Base-by-base conservation (phyloP, 805 yeast genomes). In the Wickerhamiella sorbophila region DNA sequence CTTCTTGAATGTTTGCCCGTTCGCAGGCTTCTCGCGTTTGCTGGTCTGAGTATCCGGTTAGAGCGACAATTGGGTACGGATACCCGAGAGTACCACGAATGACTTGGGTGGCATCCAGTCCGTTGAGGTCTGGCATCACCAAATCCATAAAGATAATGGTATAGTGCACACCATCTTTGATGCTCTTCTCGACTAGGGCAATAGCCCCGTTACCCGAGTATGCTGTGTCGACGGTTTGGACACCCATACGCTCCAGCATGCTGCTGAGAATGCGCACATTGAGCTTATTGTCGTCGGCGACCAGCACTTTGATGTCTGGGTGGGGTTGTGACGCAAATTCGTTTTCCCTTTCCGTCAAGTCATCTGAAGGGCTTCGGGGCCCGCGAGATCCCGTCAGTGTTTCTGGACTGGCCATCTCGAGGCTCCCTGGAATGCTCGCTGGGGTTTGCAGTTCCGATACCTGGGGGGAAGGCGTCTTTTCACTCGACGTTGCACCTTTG, bases 11-110 rank as follows among this genome's bases (percentile, higher is more conserved):
- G 3, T 95, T 95, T 16, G 79, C 75, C 20, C 74, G 79, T 47
- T 77, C 56, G 60, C 95, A 87, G 45, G 72, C 85, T 49, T 73
- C 75, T 31, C 77, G 80, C 51, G 86, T 86, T 38, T 84, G 76
- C 50, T 80, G 84, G 59, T 87, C 95, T 1, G 94, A 93, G 64
- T 80, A 85, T 1, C 95, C 95, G 0, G 95, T 87, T 42, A 87
- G 65, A 0, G 95, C 96, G 36, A 87, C 87, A 42, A 87, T 86
- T 0, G 95, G 95, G n/a, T 72, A 71, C 1, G 59, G 58, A 55
- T 73, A 85, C 5, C 70, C 65, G 40, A 81, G 60, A 36, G 78
- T 75, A 16, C 69, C 61, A 36, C 94, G 66, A 29, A 87, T 80
- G 54, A 70, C 66, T 22, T 48, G 48, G 1, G 62, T 54, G 9